phyloP scores from a whole-genome alignment of 306 rosid species.

The Acacia acuminata region DNA sequence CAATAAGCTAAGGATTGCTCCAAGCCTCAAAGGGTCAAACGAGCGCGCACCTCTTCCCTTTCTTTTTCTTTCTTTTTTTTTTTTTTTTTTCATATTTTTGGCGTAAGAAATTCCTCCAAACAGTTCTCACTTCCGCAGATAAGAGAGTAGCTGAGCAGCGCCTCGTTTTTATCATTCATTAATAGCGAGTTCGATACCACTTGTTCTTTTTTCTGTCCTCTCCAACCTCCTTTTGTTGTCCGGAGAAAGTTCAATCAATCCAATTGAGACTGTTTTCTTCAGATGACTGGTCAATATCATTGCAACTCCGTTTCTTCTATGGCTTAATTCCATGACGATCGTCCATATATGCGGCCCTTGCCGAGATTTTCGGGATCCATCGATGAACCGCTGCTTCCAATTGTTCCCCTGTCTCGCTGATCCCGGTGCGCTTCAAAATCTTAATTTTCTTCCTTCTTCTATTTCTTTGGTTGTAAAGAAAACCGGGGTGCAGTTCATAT shows the following conservation, averaged over 20 bases:
- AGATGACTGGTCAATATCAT: conserved; percentile 28
- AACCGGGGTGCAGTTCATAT: conserved; percentile 4
- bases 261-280: conserved; percentile 10
- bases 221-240: neutral
- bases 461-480: conserved; percentile 18
- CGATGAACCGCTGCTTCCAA: conserved; percentile 58
- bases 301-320: conserved; percentile 13
- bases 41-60: conserved; percentile 18
- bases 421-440: conserved; percentile 58
- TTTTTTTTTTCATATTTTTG: neutral
- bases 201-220: neutral
- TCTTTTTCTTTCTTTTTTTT: too few relatives aligned
- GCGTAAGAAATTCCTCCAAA: neutral
- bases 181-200: neutral
- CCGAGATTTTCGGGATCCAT: conserved; percentile 42
- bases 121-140: neutral
- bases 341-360: conserved; percentile 40
- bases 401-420: conserved; percentile 71
- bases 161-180: neutral
- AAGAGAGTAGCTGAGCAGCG: neutral
- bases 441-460: neutral
- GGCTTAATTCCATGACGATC: conserved; percentile 49
- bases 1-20: neutral
- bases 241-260: neutral
- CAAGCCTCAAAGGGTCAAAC: neutral